Evolutionary conservation across 2,329 filamentous ascomycete species (phyloP).

Genomic region (Fusarium nodosum): DNA sequence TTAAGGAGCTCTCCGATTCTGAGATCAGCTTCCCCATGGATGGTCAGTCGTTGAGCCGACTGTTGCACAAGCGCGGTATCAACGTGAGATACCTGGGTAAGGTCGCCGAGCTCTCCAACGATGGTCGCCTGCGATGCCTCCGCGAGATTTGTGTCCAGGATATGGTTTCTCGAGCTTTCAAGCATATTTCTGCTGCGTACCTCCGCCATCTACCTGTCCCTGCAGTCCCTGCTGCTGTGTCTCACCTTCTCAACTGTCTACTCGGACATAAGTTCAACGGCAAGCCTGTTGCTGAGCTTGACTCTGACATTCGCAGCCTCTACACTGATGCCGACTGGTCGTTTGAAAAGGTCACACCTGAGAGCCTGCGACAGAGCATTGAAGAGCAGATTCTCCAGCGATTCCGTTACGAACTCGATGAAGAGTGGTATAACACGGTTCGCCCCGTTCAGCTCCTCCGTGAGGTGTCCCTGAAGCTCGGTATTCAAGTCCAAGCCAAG

Average conservation of each 20-base stretch:
- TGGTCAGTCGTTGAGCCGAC: constrained; percentile 86
- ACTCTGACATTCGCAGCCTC: constrained; percentile 78
- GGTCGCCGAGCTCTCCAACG: constrained; percentile 78
- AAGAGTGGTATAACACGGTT: constrained; percentile 75
- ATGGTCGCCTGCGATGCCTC: constrained; percentile 81
- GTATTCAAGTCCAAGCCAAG: constrained; percentile 86
- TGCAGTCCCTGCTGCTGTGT: constrained; percentile 82
- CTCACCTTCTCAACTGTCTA: constrained; percentile 94
- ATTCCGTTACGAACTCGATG: constrained; percentile 80
- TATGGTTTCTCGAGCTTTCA: constrained; percentile 96
- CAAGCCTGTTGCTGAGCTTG: constrained; percentile 83
- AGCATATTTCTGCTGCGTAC: constrained; percentile 86
- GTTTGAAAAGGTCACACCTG: constrained; percentile 84
- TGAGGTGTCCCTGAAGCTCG: constrained; percentile 89
- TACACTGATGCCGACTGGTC: constrained; percentile 86
- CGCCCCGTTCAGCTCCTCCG: constrained; percentile 88
- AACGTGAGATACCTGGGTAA: constrained; percentile 96
- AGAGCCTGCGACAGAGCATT: constrained; percentile 76
- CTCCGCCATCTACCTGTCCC: constrained; percentile 83
- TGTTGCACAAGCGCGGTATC: constrained; percentile 96
- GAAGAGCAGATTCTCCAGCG: constrained; percentile 78
- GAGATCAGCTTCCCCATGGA: constrained; percentile 99
- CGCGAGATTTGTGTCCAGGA: constrained; percentile 85
- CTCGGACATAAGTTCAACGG: constrained; percentile 81
- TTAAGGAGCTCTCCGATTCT: constrained; percentile 89